These are phyloP conservation scores for Puya raimondii DNA, from an alignment of 176 grass and related monocot species.

Conservation along the genomic window DNA sequence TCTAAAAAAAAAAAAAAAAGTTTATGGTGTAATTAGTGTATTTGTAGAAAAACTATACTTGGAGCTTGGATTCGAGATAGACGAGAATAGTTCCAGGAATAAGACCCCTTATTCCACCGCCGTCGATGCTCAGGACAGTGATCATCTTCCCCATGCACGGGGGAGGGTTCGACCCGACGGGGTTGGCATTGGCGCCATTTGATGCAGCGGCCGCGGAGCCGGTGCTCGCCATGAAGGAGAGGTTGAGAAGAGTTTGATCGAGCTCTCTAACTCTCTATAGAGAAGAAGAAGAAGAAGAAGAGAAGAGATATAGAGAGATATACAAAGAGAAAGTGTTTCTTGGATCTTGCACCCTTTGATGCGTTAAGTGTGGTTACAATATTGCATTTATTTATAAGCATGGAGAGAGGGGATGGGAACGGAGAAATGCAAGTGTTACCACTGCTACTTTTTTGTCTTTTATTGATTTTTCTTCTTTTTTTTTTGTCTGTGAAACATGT, in stretches of 20 bases:
- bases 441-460: not conserved
- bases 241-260: not conserved
- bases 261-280: not conserved
- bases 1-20: too few relatives aligned
- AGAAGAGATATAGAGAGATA: not conserved
- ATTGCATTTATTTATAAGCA: not conserved
- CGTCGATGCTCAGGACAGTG: slow-evolving; percentile 36
- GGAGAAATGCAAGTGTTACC: not conserved
- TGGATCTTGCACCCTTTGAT: too few relatives aligned
- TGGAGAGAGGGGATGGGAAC: not conserved
- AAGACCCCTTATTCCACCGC: slow-evolving; percentile 39
- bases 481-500: too few relatives aligned
- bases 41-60: not conserved
- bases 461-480: too few relatives aligned
- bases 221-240: not conserved
- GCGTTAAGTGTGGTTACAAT: not conserved
- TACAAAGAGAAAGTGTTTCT: too few relatives aligned
- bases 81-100: slow-evolving; percentile 38
- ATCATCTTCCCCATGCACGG: slow-evolving; percentile 4
- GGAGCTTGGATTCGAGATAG: slow-evolving; percentile 20
- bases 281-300: not conserved
- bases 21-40: not conserved
- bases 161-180: not conserved
- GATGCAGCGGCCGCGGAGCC: too few relatives aligned
- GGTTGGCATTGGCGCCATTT: not conserved